A percentile compares a stretch with the other conserved stretches of the same genome.
Conservation (phyloP, 306 rosid genomes). For the Gillenia trifoliata region DNA sequence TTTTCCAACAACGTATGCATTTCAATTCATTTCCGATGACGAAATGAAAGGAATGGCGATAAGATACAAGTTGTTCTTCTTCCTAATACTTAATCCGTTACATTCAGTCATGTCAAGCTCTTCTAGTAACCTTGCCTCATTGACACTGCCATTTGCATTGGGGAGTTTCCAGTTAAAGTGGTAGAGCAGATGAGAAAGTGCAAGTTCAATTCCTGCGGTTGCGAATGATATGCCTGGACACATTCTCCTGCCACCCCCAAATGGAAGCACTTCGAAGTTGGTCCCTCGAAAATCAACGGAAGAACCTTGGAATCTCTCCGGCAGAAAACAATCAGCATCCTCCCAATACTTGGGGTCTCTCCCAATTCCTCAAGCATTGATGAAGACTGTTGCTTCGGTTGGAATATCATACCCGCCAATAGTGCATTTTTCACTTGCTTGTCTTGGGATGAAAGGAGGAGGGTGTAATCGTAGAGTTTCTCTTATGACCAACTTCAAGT, state of each 20-base stretch:
- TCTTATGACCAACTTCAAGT: not conserved
- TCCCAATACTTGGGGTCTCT: not conserved
- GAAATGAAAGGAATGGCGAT: not conserved
- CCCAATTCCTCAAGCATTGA: not conserved
- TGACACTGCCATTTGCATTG: not conserved
- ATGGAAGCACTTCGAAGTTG: not conserved
- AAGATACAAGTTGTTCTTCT: not conserved
- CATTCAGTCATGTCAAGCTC: not conserved
- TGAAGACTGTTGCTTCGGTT: not conserved
- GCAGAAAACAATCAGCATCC: not conserved
- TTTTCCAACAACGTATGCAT: too few species aligned
- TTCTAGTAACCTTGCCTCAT: not conserved
- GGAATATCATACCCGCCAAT: not conserved
- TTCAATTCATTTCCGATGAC: too few species aligned
- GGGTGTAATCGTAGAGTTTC: not conserved
- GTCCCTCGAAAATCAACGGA: not conserved
- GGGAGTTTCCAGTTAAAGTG: not conserved
- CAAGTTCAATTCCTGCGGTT: not conserved
- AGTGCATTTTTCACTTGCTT: not conserved
- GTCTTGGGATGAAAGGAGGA: not conserved
- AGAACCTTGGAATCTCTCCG: not conserved
- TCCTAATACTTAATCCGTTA: not conserved
- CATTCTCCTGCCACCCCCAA: not conserved
- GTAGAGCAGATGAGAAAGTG: not conserved
- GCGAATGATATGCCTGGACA: not conserved